Evolutionary conservation across 257 asterid genomes (phyloP), one percentile per base, ranked within the genome.

Genomic region (Penstemon barbatus): DNA sequence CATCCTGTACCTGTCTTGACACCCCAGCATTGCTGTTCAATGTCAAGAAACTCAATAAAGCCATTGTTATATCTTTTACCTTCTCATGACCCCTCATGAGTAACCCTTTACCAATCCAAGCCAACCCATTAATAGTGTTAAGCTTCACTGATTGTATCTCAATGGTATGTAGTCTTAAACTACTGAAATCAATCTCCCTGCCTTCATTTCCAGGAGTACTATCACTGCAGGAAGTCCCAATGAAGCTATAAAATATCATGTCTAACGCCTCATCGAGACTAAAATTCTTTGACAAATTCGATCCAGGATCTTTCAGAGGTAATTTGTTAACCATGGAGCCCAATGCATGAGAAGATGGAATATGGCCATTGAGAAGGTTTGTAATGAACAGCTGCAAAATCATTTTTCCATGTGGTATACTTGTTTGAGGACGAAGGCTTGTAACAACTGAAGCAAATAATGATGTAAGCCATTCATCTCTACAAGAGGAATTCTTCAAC

Each of bases 81-180:
- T 80, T 83, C 80, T 83, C 97, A 77, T 94, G 96, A 69, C 99
- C 97, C 80, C 99, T 83, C 97, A 89, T 87, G 58, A 94, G 82
- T 75, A 94, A 78, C 52, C 97, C 99, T 85, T 94, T 94, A 58
- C 96, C 96, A 72, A 91, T 78, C 99, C 99, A 94, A 69, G 97
- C 96, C 71, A 94, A 83, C 66, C 97, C 97, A 77, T 75, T 57
- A 77, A 87, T 68, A 43, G 82, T 74, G 71, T 80, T 76, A 73
- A 79, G 63, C 75, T 77, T 66, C 37, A 8, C 76, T 1, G 80
- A 61, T 33, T 83, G 73, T 50, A 68, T 39, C 74, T 75, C 66
- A 65, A 65, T 36, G 57, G 71, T 75, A 70, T 65, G 65, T 69
- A 80, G 65, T 63, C 79, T 83, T 72, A 76, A 84, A 54, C 81